A percentile compares a stretch with the other conserved stretches of the same genome.
phyloP scores from a whole-genome alignment of 768 basidiomycete species.

The Suillus americanus region DNA sequence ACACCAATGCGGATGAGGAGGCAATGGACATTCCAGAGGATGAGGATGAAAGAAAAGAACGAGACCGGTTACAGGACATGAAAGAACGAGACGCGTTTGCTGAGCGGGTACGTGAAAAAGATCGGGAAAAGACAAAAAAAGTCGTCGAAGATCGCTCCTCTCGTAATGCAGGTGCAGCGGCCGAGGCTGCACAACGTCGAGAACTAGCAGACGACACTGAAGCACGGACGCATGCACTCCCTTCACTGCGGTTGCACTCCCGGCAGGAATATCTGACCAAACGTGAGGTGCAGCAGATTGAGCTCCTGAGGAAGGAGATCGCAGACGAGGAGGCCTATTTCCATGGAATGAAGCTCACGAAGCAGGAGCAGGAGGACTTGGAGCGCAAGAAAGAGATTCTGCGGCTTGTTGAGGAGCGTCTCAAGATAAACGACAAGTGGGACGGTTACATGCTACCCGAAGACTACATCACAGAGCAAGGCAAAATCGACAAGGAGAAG shows the following conservation, averaged over 20 bases:
- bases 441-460: conserved; percentile 97
- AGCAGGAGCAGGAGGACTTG: conserved; percentile 75
- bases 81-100: conserved; percentile 93
- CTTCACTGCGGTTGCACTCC: conserved; percentile 82
- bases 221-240: conserved; percentile 52
- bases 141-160: conserved; percentile 91
- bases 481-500: conserved; percentile 96
- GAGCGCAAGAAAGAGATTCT: conserved; percentile 92
- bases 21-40: conserved; percentile 55
- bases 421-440: conserved; percentile 92
- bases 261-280: conserved; percentile 96
- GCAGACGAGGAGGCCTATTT: conserved; percentile 92
- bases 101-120: conserved; percentile 79
- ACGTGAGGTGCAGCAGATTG: conserved; percentile 94
- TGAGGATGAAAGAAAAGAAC: conserved; percentile 65
- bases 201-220: conserved; percentile 78
- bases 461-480: conserved; percentile 97
- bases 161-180: conserved; percentile 61
- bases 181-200: conserved; percentile 80
- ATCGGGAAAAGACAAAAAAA: conserved; percentile 85
- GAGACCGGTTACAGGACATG: conserved; percentile 75
- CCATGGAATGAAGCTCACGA: conserved; percentile 87
- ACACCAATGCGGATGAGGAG: conserved; percentile 33
- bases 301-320: conserved; percentile 89
- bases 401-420: conserved; percentile 87